A percentile compares a stretch with the other conserved stretches of the same genome.
Conservation (phyloP, 306 rosid species). For the Cicer yamashitae region DNA sequence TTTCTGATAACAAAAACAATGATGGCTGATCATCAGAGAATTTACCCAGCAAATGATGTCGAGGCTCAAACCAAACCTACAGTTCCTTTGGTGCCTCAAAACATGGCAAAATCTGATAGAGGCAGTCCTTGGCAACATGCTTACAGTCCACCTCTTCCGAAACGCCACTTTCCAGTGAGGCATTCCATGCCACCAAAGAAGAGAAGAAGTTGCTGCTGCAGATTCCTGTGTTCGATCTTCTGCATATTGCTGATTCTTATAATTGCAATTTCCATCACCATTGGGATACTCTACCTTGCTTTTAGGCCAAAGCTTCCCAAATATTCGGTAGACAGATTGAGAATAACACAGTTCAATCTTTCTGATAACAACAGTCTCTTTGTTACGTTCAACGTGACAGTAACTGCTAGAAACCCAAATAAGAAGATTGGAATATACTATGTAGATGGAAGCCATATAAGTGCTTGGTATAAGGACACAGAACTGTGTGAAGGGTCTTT, state of each 20-base stretch:
- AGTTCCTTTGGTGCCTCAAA: constrained; percentile 60
- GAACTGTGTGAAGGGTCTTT: constrained; percentile 71
- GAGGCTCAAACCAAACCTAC: constrained; percentile 62
- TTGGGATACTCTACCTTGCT: constrained; percentile 68
- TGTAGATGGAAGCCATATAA: constrained; percentile 76
- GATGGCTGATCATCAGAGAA: constrained; percentile 54
- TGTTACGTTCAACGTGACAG: constrained; percentile 61
- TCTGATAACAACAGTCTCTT: constrained; percentile 44
- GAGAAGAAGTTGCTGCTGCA: constrained; percentile 74
- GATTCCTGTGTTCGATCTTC: constrained; percentile 62
- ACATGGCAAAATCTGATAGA: constrained; percentile 58
- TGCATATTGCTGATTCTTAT: constrained; percentile 50
- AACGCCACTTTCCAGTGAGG: constrained; percentile 48
- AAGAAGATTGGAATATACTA: constrained; percentile 87
- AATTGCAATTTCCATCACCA: constrained; percentile 55
- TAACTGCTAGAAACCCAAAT: constrained; percentile 82
- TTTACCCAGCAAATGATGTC: constrained; percentile 71
- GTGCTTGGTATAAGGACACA: constrained; percentile 64
- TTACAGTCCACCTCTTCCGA: constrained; percentile 42
- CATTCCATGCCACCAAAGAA: constrained; percentile 73
- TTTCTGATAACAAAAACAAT: constrained; percentile 16
- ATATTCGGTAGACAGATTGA: constrained; percentile 58
- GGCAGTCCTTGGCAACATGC: constrained; percentile 2
- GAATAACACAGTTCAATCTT: constrained; percentile 50
- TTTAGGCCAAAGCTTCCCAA: constrained; percentile 88